Evolutionary conservation across 2,329 filamentous ascomycete species (phyloP).

Genomic region (Claviceps monticola): DNA sequence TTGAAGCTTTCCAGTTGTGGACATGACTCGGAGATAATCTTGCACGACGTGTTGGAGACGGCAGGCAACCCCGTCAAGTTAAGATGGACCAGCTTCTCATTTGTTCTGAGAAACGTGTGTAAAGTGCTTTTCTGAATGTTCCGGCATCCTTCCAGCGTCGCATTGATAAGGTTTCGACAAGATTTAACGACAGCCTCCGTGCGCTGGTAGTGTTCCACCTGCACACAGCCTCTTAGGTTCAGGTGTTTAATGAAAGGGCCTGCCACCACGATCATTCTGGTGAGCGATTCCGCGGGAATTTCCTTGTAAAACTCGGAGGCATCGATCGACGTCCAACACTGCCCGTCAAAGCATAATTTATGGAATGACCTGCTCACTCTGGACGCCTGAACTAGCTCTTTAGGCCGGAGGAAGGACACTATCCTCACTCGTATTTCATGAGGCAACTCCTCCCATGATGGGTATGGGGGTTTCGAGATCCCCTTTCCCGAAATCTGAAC

Average conservation of each 20-base stretch:
- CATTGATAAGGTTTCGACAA: slow-evolving; percentile 76
- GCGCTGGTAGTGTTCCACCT: slow-evolving; percentile 70
- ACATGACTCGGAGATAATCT: slow-evolving; percentile 70
- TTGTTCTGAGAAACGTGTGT: slow-evolving; percentile 60
- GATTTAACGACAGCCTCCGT: slow-evolving; percentile 65
- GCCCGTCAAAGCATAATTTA: slow-evolving; percentile 80
- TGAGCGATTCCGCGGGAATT: slow-evolving; percentile 71
- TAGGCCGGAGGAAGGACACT: slow-evolving; percentile 61
- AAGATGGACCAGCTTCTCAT: slow-evolving; percentile 64
- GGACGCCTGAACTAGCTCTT: slow-evolving; percentile 67
- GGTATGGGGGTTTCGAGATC: slow-evolving; percentile 27
- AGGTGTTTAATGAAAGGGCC: slow-evolving; percentile 85
- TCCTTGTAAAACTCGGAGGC: slow-evolving; percentile 75
- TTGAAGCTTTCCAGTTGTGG: slow-evolving; percentile 73
- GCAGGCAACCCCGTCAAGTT: slow-evolving; percentile 73
- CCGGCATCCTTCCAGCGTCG: slow-evolving; percentile 78
- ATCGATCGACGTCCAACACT: slow-evolving; percentile 80
- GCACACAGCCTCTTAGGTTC: slow-evolving; percentile 82
- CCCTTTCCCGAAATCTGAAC: slow-evolving; percentile 9
- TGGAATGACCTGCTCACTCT: slow-evolving; percentile 67
- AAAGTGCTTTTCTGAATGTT: slow-evolving; percentile 70
- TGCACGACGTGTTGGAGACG: slow-evolving; percentile 74
- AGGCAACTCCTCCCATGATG: slow-evolving; percentile 73
- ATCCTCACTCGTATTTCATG: slow-evolving; percentile 70
- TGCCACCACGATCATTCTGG: slow-evolving; percentile 71